A percentile compares a stretch with the other conserved stretches of the same genome.
phyloP scores from a whole-genome alignment of 208 protist genomes.

The Crithidia fasciculata region DNA sequence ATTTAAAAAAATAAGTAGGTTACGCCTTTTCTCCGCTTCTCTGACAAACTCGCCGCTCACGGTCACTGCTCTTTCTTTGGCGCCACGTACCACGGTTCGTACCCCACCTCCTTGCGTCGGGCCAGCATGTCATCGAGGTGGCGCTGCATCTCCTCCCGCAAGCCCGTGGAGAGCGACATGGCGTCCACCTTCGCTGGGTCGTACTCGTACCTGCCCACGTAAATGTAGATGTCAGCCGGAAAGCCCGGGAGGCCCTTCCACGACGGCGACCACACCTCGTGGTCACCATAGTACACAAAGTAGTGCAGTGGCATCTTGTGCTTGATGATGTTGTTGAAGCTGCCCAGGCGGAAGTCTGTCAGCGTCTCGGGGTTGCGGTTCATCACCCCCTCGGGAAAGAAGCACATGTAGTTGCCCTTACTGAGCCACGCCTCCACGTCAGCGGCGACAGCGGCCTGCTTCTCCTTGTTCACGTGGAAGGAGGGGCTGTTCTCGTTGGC shows the following conservation, averaged over 20 bases:
- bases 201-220: constrained; percentile 62
- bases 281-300: constrained; percentile 53
- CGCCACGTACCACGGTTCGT: constrained; percentile 44
- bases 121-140: constrained; percentile 61
- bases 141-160: constrained; percentile 69
- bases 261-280: constrained; percentile 62
- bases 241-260: constrained; percentile 59
- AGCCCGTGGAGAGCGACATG: constrained; percentile 38
- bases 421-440: constrained; percentile 53
- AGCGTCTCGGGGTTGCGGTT: constrained; percentile 64
- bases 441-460: constrained; percentile 60
- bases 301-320: constrained; percentile 57
- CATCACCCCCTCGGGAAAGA: constrained; percentile 82
- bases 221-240: constrained; percentile 67
- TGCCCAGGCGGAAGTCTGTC: constrained; percentile 70
- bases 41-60: neutral
- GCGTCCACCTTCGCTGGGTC: constrained; percentile 42
- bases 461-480: constrained; percentile 76
- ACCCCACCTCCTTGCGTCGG: constrained; percentile 38
- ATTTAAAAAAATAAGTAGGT: neutral
- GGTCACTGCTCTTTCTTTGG: constrained; percentile 19
- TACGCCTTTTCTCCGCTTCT: neutral
- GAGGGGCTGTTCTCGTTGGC: constrained; percentile 40
- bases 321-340: constrained; percentile 64
- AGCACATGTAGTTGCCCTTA: constrained; percentile 50